Evolutionary conservation across 2,329 filamentous ascomycete genomes (phyloP).

Genomic region (Akanthomyces dipterigenus): DNA sequence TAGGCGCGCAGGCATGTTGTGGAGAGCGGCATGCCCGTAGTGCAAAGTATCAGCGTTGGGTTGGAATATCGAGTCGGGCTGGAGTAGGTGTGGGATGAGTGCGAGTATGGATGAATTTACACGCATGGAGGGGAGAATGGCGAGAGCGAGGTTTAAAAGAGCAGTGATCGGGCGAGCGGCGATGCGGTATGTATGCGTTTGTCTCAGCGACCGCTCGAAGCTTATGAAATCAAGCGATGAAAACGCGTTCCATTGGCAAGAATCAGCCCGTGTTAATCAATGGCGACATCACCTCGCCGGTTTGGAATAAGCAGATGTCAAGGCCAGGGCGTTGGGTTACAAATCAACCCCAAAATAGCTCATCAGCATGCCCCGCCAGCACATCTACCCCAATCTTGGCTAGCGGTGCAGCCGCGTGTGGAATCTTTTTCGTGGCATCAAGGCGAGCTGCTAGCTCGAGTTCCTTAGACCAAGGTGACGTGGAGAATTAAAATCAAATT

Average conservation of each 20-base stretch:
- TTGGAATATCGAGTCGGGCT: slow-evolving; percentile 6
- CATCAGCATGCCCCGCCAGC: neutral
- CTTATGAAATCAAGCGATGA: neutral
- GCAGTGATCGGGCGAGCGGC: neutral
- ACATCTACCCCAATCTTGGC: neutral
- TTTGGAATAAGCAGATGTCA: neutral
- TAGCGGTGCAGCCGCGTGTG: neutral
- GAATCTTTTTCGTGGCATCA: neutral
- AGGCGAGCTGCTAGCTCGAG: neutral
- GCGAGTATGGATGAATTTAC: slow-evolving; percentile 8
- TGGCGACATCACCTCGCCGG: neutral
- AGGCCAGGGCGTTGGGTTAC: neutral
- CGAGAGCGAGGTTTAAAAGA: neutral
- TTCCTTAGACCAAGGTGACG: no score
- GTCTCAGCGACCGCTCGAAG: neutral
- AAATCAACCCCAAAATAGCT: neutral
- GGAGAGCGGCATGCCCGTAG: neutral
- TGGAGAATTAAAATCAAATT: neutral
- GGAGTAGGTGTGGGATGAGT: neutral
- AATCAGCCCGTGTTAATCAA: neutral
- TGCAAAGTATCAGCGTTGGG: neutral
- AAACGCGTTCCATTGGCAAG: neutral
- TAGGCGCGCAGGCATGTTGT: slow-evolving; percentile 22
- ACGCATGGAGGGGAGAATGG: neutral
- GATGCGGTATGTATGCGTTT: neutral